Evolutionary conservation across 768 basidiomycete genomes (phyloP).

Genomic region (Cyclocybe aegerita): DNA sequence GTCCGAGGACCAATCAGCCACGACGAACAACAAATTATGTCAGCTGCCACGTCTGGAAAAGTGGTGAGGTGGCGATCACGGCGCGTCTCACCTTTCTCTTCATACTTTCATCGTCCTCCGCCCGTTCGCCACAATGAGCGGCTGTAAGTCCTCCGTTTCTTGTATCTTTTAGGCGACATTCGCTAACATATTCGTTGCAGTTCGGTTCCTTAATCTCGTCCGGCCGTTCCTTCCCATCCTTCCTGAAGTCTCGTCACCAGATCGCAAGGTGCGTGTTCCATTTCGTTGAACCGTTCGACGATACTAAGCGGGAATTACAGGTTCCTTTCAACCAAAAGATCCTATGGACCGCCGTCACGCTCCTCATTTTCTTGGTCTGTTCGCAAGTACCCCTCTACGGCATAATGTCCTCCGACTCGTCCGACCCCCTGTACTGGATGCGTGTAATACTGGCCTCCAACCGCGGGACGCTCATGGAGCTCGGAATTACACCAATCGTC

Average conservation of each 20-base stretch:
- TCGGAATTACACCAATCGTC: slow-evolving; percentile 96
- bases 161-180: slow-evolving; percentile 1
- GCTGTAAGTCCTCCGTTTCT: slow-evolving; percentile 53
- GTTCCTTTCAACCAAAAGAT: slow-evolving; percentile 99
- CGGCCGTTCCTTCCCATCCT: slow-evolving; percentile 96
- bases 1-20: no score
- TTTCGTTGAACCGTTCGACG: not conserved
- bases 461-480: slow-evolving; percentile 98
- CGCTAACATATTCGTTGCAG: slow-evolving; percentile 37
- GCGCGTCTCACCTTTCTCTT: slow-evolving; percentile 20
- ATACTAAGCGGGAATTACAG: slow-evolving; percentile 34
- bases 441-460: slow-evolving; percentile 99
- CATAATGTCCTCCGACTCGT: slow-evolving; percentile 99
- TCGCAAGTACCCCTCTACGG: slow-evolving; percentile 99
- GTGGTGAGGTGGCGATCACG: slow-evolving; percentile 28
- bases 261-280: slow-evolving; percentile 74
- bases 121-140: slow-evolving; percentile 63
- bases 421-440: slow-evolving; percentile 99
- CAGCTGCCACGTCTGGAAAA: slow-evolving; percentile 43
- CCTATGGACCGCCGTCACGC: slow-evolving; percentile 98
- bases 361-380: slow-evolving; percentile 99
- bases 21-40: slow-evolving; percentile 21
- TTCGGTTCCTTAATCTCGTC: slow-evolving; percentile 97
- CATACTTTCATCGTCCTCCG: slow-evolving; percentile 23
- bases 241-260: slow-evolving; percentile 96